Percentiles rank a stretch among this genome's conserved stretches.
These are phyloP conservation scores for Holtermannia corniformis DNA, from an alignment of 768 basidiomycete genomes.

Conservation along the genomic window DNA sequence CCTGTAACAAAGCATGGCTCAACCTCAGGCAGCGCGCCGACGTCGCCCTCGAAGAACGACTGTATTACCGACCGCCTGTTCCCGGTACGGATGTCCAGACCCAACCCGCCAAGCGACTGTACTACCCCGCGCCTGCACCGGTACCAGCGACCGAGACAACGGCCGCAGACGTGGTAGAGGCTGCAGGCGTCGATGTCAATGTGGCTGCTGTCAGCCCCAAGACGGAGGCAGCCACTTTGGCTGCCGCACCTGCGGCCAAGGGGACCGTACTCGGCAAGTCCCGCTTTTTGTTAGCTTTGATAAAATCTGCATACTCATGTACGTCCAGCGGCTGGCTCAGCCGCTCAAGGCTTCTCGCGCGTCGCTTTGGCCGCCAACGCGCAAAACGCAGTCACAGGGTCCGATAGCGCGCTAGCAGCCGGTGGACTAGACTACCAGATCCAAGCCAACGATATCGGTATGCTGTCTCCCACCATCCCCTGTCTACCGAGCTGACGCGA, in stretches of 20 bases:
- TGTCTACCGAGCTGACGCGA: background rate
- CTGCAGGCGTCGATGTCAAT: background rate
- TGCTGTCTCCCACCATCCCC: background rate
- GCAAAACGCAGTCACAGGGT: constrained; percentile 4
- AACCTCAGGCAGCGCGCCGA: no score
- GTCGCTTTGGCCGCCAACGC: constrained; percentile 4
- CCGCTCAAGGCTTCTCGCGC: constrained; percentile 16
- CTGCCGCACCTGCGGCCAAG: constrained; percentile 4
- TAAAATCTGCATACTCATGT: no score
- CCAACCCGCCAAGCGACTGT: no score
- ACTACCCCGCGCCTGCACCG: no score
- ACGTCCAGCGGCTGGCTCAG: constrained; percentile 11
- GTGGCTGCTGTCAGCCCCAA: background rate
- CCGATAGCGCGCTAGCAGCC: constrained; percentile 3
- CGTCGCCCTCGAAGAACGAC: no score
- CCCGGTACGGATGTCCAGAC: no score
- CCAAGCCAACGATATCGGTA: constrained; percentile 46
- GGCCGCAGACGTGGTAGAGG: background rate
- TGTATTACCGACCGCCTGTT: no score
- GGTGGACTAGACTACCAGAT: constrained; percentile 44
- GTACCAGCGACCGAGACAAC: constrained; percentile 1
- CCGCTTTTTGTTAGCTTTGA: no score
- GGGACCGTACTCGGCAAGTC: background rate
- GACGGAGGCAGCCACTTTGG: background rate
- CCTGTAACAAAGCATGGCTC: background rate